Percentiles rank a stretch among this genome's conserved stretches.
Conservation (phyloP, 2,329 filamentous ascomycete species). For the Ophiocordyceps unilateralis region DNA sequence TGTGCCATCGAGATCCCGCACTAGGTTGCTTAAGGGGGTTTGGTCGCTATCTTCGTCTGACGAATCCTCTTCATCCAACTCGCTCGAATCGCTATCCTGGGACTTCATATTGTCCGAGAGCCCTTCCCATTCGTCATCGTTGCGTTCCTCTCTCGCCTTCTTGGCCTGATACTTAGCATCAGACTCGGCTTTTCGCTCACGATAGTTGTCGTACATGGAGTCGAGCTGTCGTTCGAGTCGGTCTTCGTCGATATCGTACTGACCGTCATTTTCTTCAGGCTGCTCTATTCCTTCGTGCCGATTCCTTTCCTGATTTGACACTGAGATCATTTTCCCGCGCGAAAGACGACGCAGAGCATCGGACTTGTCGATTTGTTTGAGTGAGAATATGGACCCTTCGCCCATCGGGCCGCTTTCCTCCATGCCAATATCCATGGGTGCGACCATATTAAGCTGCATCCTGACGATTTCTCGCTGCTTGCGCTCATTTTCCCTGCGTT, state of each 20-base stretch:
- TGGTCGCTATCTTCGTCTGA: conserved; percentile 17
- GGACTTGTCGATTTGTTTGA: conserved; percentile 67
- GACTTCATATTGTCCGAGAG: conserved; percentile 50
- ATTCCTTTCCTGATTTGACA: conserved; percentile 41
- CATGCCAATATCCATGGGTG: conserved; percentile 88
- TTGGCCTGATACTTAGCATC: conserved; percentile 88
- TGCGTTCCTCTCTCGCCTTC: conserved; percentile 63
- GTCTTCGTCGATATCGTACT: conserved; percentile 63
- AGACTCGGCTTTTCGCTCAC: conserved; percentile 57
- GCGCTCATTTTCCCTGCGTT: conserved; percentile 75
- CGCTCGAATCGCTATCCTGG: conserved; percentile 32
- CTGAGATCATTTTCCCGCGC: conserved; percentile 61
- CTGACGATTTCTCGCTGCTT: conserved; percentile 91
- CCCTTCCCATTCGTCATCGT: conserved; percentile 85
- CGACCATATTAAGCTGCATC: conserved; percentile 94
- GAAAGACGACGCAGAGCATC: conserved; percentile 42
- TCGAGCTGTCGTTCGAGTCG: conserved; percentile 73
- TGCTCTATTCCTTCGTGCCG: conserved; percentile 25
- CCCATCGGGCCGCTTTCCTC: conserved; percentile 68
- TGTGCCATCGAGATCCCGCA: conserved; percentile 22
- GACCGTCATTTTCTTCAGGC: conserved; percentile 21
- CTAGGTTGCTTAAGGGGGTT: conserved; percentile 5
- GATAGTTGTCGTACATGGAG: conserved; percentile 70
- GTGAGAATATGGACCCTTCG: conserved; percentile 69
- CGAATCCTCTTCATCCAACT: conserved; percentile 37